Conservation (phyloP, 2,329 filamentous ascomycete species). For the Lasiodiplodia sp. region DNA sequence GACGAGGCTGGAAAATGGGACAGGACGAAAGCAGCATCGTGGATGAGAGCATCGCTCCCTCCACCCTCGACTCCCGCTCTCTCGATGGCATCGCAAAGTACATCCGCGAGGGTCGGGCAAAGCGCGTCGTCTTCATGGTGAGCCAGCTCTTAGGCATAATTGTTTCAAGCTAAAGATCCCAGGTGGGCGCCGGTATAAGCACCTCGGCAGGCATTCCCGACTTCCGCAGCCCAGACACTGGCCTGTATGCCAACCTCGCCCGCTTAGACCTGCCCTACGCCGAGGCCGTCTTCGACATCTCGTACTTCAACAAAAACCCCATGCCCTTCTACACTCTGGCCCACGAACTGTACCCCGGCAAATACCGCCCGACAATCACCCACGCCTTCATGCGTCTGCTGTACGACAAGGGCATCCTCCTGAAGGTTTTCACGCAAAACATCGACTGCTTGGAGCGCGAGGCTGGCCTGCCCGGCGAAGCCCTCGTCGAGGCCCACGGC, state of each 20-base stretch:
- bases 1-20: conserved; percentile 71
- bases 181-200: conserved; percentile 87
- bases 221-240: conserved; percentile 91
- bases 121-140: conserved; percentile 81
- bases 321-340: conserved; percentile 92
- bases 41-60: conserved; percentile 68
- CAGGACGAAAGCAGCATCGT: conserved; percentile 80
- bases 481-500: conserved; percentile 92
- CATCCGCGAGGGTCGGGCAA: conserved; percentile 73
- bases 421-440: conserved; percentile 95
- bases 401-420: conserved; percentile 76
- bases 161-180: not conserved
- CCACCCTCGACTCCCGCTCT: conserved; percentile 71
- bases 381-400: conserved; percentile 89
- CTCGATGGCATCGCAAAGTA: conserved; percentile 80
- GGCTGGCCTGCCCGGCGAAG: conserved; percentile 81
- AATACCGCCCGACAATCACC: conserved; percentile 85
- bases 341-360: conserved; percentile 89
- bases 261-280: conserved; percentile 85
- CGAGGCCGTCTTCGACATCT: conserved; percentile 93
- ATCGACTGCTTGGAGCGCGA: conserved; percentile 93
- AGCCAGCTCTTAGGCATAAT: conserved; percentile 29
- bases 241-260: conserved; percentile 90
- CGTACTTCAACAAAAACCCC: conserved; percentile 84
- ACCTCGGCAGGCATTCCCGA: conserved; percentile 82